A percentile compares a stretch with the other conserved stretches of the same genome.
Conservation (phyloP, 768 basidiomycete genomes). For the Leccinum truebloodii region DNA sequence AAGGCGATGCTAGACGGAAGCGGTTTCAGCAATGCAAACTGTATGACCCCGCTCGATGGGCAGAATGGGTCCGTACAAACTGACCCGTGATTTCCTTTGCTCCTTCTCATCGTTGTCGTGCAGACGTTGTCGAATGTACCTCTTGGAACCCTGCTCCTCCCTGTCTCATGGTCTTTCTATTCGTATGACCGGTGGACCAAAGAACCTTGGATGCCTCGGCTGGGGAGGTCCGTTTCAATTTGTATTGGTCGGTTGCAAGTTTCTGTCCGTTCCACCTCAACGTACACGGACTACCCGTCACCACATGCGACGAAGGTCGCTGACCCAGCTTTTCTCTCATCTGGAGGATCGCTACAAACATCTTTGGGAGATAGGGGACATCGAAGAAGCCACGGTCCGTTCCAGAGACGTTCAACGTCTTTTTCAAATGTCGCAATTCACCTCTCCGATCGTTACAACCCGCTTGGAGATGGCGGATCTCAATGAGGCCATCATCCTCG, state of each 20-base stretch:
- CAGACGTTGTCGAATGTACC: conserved; percentile 89
- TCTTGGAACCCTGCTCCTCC: conserved; percentile 90
- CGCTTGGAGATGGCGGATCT: too few species aligned
- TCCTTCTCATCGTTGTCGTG: neutral
- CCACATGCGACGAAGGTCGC: too few species aligned
- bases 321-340: too few species aligned
- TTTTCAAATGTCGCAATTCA: too few species aligned
- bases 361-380: too few species aligned
- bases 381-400: too few species aligned
- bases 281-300: conserved; percentile 68
- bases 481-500: too few species aligned
- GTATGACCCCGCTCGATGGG: conserved; percentile 83
- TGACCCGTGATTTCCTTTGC: neutral
- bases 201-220: conserved; percentile 92
- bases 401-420: too few species aligned
- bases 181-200: conserved; percentile 91
- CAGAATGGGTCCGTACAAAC: conserved; percentile 58
- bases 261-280: conserved; percentile 70
- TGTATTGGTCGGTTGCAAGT: conserved; percentile 26
- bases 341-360: too few species aligned
- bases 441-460: too few species aligned
- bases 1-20: conserved; percentile 89
- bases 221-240: conserved; percentile 67
- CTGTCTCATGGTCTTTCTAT: conserved; percentile 88
- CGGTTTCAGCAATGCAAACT: conserved; percentile 93